These are phyloP conservation scores for Cercospora sp. DNA, from an alignment of 2,329 filamentous ascomycete genomes.

Conservation along the genomic window DNA sequence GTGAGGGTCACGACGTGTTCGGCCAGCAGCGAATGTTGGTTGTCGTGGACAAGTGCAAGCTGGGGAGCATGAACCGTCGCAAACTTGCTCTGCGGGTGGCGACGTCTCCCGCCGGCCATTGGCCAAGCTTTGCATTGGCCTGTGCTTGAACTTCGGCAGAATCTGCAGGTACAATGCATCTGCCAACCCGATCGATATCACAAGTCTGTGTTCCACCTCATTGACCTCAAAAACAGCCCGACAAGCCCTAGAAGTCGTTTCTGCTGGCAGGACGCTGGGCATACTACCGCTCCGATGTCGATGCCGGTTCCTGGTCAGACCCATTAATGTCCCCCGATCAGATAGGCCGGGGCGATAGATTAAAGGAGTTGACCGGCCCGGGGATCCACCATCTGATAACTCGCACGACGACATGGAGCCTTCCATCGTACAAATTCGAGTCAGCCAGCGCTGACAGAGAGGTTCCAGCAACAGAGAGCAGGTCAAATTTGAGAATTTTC, in stretches of 20 bases:
- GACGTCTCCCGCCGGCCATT: background rate
- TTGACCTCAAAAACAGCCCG: background rate
- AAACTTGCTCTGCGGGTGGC: background rate
- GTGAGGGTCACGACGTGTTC: background rate
- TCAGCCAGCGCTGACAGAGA: background rate
- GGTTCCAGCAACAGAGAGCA: background rate
- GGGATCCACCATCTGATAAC: conserved; percentile 5
- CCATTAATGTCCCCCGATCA: background rate
- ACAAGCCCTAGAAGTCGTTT: background rate
- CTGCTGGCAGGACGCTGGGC: background rate
- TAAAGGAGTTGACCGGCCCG: conserved; percentile 5
- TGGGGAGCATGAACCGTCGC: background rate
- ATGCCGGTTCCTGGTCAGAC: background rate
- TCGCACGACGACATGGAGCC: background rate
- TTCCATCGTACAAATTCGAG: conserved; percentile 1
- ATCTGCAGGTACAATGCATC: background rate
- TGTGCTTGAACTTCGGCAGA: background rate
- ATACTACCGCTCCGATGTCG: background rate
- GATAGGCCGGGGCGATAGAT: conserved; percentile 9
- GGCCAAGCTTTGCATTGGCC: background rate
- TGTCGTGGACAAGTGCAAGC: background rate
- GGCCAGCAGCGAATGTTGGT: background rate
- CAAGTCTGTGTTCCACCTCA: background rate
- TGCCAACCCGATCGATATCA: background rate
- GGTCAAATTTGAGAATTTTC: background rate